Evolutionary conservation across 768 basidiomycete species (phyloP).

Genomic region (Collybiopsis confluens): DNA sequence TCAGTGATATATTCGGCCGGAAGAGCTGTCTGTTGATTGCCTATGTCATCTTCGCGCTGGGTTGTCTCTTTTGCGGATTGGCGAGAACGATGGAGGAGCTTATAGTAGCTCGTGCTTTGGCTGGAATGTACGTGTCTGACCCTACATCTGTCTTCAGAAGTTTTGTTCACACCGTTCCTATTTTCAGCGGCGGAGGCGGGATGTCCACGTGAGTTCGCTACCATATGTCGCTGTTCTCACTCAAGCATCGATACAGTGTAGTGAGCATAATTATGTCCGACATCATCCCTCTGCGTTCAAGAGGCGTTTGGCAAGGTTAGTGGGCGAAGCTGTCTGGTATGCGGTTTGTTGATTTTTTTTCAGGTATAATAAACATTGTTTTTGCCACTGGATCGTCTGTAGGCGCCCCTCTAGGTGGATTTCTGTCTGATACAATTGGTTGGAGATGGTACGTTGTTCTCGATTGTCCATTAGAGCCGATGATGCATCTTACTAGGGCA

Average conservation of each 20-base stretch:
- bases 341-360: neutral
- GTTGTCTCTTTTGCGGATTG: conserved; percentile 29
- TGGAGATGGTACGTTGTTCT: conserved; percentile 52
- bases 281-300: conserved; percentile 53
- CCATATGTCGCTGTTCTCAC: neutral
- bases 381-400: conserved; percentile 53
- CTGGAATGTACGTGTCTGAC: conserved; percentile 21
- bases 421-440: conserved; percentile 58
- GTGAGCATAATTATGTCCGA: conserved; percentile 66
- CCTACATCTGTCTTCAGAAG: neutral
- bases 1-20: conserved; percentile 52
- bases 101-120: conserved; percentile 27
- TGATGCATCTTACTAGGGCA: conserved; percentile 29
- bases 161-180: neutral
- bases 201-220: conserved; percentile 27
- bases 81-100: conserved; percentile 28
- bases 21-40: conserved; percentile 15
- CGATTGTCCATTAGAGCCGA: neutral
- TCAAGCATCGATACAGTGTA: conserved; percentile 30
- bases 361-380: conserved; percentile 57
- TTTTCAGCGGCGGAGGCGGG: conserved; percentile 26
- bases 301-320: conserved; percentile 69
- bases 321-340: neutral
- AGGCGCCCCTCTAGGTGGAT: conserved; percentile 62
- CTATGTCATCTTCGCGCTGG: conserved; percentile 28